phyloP scores from a whole-genome alignment of 1,139 yeast species.

The Scheffersomyces segobiensis region DNA sequence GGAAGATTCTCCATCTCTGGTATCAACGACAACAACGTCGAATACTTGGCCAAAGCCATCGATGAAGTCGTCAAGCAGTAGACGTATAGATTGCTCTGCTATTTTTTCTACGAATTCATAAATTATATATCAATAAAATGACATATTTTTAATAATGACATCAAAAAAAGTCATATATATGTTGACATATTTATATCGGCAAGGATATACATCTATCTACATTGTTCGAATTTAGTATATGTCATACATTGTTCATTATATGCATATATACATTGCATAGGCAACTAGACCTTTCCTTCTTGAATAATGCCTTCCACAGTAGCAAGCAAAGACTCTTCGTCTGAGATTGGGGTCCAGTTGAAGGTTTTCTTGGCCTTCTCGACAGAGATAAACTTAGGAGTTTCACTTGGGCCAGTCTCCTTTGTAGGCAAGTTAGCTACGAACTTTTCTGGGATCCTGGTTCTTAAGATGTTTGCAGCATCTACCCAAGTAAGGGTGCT shows the following conservation, averaged over 20 bases:
- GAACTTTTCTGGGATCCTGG: background rate
- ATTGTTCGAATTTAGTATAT: too few relatives aligned
- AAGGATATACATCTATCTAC: too few relatives aligned
- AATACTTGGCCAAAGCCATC: slow-evolving; percentile 76
- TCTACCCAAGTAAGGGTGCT: slow-evolving; percentile 1
- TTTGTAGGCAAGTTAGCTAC: slow-evolving; percentile 6
- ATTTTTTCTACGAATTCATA: background rate
- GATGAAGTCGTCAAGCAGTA: slow-evolving; percentile 51
- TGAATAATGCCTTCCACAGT: slow-evolving; percentile 2
- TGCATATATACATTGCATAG: background rate
- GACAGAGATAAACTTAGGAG: slow-evolving; percentile 1
- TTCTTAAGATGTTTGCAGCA: slow-evolving; percentile 1
- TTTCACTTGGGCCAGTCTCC: slow-evolving; percentile 8
- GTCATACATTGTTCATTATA: background rate
- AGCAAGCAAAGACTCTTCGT: slow-evolving; percentile 3
- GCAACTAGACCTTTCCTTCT: background rate
- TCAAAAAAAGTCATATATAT: background rate
- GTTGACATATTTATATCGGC: too few relatives aligned
- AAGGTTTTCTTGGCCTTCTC: slow-evolving; percentile 5
- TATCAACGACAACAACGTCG: slow-evolving; percentile 75
- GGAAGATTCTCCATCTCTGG: slow-evolving; percentile 96
- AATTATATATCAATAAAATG: background rate
- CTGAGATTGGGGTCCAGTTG: slow-evolving; percentile 8
- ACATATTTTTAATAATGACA: background rate
- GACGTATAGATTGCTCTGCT: background rate